A percentile compares a stretch with the other conserved stretches of the same genome.
These are phyloP conservation scores for Endothia cerciana DNA, from an alignment of 2,329 filamentous ascomycete genomes.

Conservation along the genomic window DNA sequence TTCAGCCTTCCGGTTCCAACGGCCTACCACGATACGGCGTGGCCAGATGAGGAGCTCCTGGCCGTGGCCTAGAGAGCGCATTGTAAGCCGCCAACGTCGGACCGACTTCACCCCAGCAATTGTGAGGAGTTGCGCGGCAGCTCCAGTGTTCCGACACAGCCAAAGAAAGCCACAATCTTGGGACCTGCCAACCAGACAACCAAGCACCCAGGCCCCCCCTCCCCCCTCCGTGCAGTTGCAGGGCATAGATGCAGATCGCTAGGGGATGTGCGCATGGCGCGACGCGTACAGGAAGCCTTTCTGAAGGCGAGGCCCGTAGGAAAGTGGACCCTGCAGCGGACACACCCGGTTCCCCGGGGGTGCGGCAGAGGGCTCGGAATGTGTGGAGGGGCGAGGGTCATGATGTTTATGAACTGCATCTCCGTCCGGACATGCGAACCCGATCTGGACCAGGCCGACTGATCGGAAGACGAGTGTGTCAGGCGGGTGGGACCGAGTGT, in stretches of 20 bases:
- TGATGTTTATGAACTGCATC: neutral
- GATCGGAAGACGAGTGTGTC: constrained; percentile 11
- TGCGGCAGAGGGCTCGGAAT: neutral
- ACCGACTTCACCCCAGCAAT: neutral
- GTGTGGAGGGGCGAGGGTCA: neutral
- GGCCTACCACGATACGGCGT: neutral
- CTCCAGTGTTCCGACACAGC: neutral
- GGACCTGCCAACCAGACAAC: neutral
- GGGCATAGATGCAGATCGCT: neutral
- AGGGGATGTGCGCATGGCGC: neutral
- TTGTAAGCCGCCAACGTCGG: neutral
- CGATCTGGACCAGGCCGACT: neutral
- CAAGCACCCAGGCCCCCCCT: neutral
- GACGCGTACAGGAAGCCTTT: neutral
- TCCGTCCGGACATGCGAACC: constrained; percentile 1
- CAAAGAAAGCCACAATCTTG: neutral
- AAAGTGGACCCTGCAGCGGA: neutral
- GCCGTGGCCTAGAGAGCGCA: neutral
- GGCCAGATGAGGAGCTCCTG: neutral
- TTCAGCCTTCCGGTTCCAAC: neutral
- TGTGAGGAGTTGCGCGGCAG: neutral
- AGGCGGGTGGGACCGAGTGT: constrained; percentile 12
- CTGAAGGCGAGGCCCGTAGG: neutral
- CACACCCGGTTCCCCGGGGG: neutral
- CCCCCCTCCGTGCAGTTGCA: constrained; percentile 1